phyloP scores from a whole-genome alignment of 148 eudicot genomes.

The Vaccinium corymbosum region DNA sequence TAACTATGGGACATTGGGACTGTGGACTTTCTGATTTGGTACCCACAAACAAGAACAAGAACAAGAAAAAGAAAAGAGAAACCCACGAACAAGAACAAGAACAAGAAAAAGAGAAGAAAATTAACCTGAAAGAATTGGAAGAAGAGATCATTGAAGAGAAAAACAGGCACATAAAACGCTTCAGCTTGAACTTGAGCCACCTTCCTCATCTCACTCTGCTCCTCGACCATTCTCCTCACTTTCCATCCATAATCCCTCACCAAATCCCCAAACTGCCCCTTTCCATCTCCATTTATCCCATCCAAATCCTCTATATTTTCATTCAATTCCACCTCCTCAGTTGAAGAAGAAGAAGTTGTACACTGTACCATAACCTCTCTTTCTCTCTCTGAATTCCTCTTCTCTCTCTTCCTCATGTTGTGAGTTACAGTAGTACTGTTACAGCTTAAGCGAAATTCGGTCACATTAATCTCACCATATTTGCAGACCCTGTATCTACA shows the following conservation, averaged over 20 bases:
- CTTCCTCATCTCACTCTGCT: conserved; percentile 46
- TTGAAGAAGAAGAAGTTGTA: not conserved
- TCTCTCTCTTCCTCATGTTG: not conserved
- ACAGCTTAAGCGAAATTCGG: not conserved
- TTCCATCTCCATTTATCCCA: not conserved
- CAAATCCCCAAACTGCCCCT: conserved; percentile 32
- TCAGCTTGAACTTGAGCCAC: conserved; percentile 77
- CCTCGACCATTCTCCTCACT: conserved; percentile 74
- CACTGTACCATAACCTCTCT: not conserved
- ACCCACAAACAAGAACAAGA: not conserved
- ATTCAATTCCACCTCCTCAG: not conserved
- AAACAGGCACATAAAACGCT: conserved; percentile 61
- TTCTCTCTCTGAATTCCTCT: not conserved
- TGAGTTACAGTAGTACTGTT: not conserved
- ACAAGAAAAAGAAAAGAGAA: not conserved
- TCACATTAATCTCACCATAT: not conserved
- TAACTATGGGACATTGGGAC: not conserved
- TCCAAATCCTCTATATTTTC: not conserved
- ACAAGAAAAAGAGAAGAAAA: not conserved
- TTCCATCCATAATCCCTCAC: conserved; percentile 62
- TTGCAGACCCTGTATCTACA: not conserved
- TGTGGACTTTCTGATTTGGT: not conserved
- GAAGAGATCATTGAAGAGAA: conserved; percentile 61
- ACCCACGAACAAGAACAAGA: not conserved
- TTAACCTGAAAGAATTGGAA: conserved; percentile 62